Evolutionary conservation across 148 eudicot species (phyloP).

Genomic region (Amaranthus palmeri): DNA sequence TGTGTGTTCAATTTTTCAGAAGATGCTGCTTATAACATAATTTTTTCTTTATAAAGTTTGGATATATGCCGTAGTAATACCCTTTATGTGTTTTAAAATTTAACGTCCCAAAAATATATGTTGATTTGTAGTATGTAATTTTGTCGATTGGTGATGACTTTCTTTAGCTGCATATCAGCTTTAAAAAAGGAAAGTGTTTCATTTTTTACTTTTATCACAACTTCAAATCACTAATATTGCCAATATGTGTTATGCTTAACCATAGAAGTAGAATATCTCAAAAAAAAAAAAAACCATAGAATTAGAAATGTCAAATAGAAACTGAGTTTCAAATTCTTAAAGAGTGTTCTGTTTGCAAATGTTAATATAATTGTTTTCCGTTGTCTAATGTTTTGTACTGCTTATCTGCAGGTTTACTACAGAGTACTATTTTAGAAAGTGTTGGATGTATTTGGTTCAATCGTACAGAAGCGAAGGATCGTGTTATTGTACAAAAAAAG

Average conservation of each 20-base stretch:
- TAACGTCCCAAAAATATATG: too few species aligned
- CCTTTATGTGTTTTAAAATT: too few species aligned
- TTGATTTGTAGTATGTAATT: not conserved
- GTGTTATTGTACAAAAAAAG: conserved; percentile 85
- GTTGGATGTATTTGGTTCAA: conserved; percentile 99
- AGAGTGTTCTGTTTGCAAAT: not conserved
- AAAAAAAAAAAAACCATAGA: not conserved
- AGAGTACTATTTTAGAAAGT: conserved; percentile 94
- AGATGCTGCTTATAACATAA: not conserved
- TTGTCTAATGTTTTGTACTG: conserved; percentile 1
- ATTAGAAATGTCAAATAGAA: not conserved
- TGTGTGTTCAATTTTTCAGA: not conserved
- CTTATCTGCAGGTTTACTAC: conserved; percentile 65
- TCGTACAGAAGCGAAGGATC: conserved; percentile 89
- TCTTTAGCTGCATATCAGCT: not conserved
- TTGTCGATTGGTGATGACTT: not conserved
- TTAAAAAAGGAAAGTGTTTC: too few species aligned
- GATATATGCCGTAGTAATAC: not conserved
- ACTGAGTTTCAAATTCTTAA: not conserved
- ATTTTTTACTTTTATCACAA: not conserved
- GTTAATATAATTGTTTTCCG: not conserved
- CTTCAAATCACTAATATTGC: too few species aligned
- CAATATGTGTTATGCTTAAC: too few species aligned
- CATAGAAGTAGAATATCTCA: not conserved
- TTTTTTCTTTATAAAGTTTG: not conserved